Percentiles rank a stretch among this genome's conserved stretches.
These are phyloP conservation scores for Fusarium graminum DNA, from an alignment of 2,329 filamentous ascomycete genomes.

Conservation along the genomic window DNA sequence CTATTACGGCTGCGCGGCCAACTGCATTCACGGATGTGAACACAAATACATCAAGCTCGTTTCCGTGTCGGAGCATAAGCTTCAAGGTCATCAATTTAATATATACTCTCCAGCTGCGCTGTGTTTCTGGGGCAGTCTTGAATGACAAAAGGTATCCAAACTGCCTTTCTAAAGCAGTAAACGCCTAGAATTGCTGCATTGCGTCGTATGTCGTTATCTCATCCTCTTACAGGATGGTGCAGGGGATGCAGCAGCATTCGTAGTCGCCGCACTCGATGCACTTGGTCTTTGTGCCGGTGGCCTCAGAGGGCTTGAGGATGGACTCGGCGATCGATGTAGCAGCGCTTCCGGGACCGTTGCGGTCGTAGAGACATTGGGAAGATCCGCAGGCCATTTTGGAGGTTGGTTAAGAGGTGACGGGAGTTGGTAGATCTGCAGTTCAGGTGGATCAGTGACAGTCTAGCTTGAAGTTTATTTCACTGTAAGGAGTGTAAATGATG, in stretches of 20 bases:
- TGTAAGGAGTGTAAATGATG: not conserved
- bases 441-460: slow-evolving; percentile 12
- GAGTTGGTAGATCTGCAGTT: slow-evolving; percentile 12
- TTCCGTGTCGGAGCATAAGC: slow-evolving; percentile 8
- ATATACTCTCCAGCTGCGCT: slow-evolving; percentile 17
- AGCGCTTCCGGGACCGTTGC: slow-evolving; percentile 63
- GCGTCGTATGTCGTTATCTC: not conserved
- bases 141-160: slow-evolving; percentile 20
- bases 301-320: slow-evolving; percentile 64
- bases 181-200: not conserved
- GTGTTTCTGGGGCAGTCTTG: slow-evolving; percentile 5
- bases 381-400: slow-evolving; percentile 47
- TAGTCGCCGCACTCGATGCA: slow-evolving; percentile 50
- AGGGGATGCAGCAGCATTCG: slow-evolving; percentile 69
- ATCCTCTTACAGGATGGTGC: slow-evolving; percentile 61
- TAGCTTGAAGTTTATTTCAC: slow-evolving; percentile 2
- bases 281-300: slow-evolving; percentile 54
- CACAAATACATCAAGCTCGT: not conserved
- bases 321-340: slow-evolving; percentile 63
- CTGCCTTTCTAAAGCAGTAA: slow-evolving; percentile 17
- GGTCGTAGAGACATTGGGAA: slow-evolving; percentile 44
- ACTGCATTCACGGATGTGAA: not conserved
- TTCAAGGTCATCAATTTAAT: slow-evolving; percentile 14
- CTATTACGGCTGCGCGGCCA: not conserved
- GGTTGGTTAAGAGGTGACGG: slow-evolving; percentile 4